Evolutionary conservation across 2,329 filamentous ascomycete species (phyloP).

Genomic region (Cladobotryum mycophilum): DNA sequence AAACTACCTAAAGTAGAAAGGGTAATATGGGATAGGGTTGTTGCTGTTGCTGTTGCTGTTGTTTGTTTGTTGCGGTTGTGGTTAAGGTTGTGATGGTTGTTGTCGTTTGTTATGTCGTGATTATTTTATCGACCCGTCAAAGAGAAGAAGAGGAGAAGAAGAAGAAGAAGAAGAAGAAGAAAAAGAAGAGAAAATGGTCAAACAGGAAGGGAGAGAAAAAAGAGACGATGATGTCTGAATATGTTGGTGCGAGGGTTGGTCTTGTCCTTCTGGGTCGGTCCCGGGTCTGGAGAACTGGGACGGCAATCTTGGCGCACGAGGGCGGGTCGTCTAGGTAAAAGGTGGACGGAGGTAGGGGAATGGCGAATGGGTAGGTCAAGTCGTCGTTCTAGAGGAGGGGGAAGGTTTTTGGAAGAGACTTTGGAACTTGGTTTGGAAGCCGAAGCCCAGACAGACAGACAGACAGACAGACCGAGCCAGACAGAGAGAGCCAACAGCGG

Average conservation of each 20-base stretch:
- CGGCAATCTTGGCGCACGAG: conserved; percentile 10
- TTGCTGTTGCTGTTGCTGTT: too few species aligned
- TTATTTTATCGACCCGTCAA: not conserved
- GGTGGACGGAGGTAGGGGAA: too few species aligned
- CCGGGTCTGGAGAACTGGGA: conserved; percentile 5
- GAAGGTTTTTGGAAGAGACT: not conserved
- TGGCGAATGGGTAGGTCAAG: too few species aligned
- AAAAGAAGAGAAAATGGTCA: not conserved
- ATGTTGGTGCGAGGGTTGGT: conserved; percentile 3
- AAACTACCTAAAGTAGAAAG: too few species aligned
- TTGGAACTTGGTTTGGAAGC: not conserved
- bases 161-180: not conserved
- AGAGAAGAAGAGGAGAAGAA: not conserved
- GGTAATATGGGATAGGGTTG: too few species aligned
- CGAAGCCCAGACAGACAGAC: too few species aligned
- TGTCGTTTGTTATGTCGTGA: not conserved
- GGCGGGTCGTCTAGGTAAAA: conserved; percentile 8
- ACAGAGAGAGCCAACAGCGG: too few species aligned
- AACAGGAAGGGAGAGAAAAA: not conserved
- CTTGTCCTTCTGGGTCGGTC: conserved; percentile 4
- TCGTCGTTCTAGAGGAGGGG: too few species aligned
- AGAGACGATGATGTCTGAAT: not conserved
- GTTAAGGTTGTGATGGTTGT: too few species aligned
- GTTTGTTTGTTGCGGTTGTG: too few species aligned
- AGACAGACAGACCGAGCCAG: too few species aligned